Evolutionary conservation across 176 grass and related monocot genomes (phyloP).

Genomic region (Themeda triandra): DNA sequence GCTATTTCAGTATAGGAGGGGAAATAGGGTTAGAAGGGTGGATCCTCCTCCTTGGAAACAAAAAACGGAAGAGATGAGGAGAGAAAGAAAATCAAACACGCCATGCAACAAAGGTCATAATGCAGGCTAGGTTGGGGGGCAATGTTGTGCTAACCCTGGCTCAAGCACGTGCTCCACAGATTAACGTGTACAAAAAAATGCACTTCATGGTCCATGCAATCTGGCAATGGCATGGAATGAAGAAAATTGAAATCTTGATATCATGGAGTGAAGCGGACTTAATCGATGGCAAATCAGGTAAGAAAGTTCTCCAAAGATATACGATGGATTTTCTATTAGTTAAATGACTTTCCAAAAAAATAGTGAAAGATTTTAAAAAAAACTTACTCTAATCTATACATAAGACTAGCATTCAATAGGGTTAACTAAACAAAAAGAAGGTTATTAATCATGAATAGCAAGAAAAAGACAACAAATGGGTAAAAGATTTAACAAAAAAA

Average conservation of each 20-base stretch:
- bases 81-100: neutral
- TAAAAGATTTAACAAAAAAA: neutral
- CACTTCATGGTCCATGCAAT: neutral
- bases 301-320: neutral
- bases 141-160: neutral
- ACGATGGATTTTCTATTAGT: neutral
- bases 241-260: neutral
- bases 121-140: neutral
- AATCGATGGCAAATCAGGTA: neutral
- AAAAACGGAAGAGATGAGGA: neutral
- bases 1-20: neutral
- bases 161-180: neutral
- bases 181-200: neutral
- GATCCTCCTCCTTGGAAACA: neutral
- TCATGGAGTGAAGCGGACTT: neutral
- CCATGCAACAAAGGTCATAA: neutral
- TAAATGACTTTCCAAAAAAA: neutral
- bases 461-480: neutral
- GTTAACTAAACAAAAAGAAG: neutral
- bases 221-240: neutral
- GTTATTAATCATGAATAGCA: slow-evolving; percentile 2
- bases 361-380: slow-evolving; percentile 7
- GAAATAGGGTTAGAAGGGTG: neutral
- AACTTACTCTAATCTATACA: slow-evolving; percentile 23
- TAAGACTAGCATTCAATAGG: neutral